Evolutionary conservation across 2,329 filamentous ascomycete species (phyloP), one percentile per base, ranked within the genome.

Genomic region (Tolypocladium capitatum): DNA sequence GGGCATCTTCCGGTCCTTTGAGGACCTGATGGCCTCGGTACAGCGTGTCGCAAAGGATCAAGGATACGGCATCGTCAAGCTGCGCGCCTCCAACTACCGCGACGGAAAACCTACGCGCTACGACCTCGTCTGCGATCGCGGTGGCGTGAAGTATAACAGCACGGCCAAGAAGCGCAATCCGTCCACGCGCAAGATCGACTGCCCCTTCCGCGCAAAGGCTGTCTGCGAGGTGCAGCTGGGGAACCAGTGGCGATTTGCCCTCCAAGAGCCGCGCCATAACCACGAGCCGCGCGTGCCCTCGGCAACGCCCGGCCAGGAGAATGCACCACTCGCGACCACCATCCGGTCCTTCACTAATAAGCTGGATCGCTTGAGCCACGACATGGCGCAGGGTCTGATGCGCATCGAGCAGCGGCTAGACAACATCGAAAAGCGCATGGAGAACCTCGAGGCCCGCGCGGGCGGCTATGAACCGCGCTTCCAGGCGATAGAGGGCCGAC

Each of bases 81-180:
- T 81, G 11, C 73, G 77, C 33, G 76, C 77, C 5, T 80, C 76
- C 56, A 81, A 81, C 62, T 81, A 81, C 54, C 76, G 77, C 41
- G 77, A 81, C 47, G 73, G 75, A 50, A 80, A 80, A 55, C 76
- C 77, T 1, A 80, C 77, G 20, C 73, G 77, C 16, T 81, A 80
- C 62, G 77, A 81, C 52, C 67, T 81, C 11, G 77, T 81, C 32
- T 81, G 77, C 62, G 77, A 81, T 53, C 75, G 77, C 36, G 77
- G 77, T 47, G 77, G 77, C 51, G 77, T 81, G 58, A 81, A 80
- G 63, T 81, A 81, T 63, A 78, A 69, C 65, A 80, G 76, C 62
- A 81, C 77, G 1, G 77, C 77, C 8, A 80, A 80, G 69, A 81
- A 80, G 66, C 73, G 77, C 48, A 80, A 78, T 55, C 77, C 77